Evolutionary conservation across 805 yeast genomes (phyloP).

Genomic region (Candida arabinofermentans): DNA sequence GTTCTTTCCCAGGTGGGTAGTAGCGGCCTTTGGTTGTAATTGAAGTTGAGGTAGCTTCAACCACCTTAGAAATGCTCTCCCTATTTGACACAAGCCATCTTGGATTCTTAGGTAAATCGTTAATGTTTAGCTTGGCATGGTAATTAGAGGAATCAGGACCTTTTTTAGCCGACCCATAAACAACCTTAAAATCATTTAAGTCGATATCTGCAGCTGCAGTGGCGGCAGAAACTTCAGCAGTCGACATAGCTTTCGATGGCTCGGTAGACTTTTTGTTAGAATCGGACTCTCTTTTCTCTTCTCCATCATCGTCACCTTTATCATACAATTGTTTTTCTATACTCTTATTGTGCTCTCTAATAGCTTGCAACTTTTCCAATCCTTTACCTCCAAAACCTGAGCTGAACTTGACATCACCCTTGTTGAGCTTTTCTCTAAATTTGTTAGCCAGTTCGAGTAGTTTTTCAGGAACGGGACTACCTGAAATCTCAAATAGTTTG

Average conservation of each 20-base stretch:
- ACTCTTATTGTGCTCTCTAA: conserved; percentile 47
- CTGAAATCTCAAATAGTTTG: conserved; percentile 59
- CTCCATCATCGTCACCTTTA: conserved; percentile 20
- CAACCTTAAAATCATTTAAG: conserved; percentile 42
- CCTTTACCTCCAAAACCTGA: conserved; percentile 96
- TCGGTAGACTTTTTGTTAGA: conserved; percentile 14
- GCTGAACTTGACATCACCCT: conserved; percentile 58
- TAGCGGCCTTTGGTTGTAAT: conserved; percentile 80
- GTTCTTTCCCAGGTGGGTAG: conserved; percentile 57
- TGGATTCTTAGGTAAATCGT: conserved; percentile 79
- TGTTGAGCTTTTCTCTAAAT: conserved; percentile 58
- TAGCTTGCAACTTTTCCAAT: conserved; percentile 66
- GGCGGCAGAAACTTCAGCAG: neutral
- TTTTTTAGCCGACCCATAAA: conserved; percentile 39
- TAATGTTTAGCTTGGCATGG: conserved; percentile 70
- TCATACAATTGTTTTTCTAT: conserved; percentile 49
- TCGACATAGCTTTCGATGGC: neutral
- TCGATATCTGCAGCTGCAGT: conserved; percentile 4
- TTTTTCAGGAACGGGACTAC: conserved; percentile 49
- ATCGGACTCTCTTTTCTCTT: conserved; percentile 24
- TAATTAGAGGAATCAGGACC: conserved; percentile 46
- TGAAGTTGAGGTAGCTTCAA: conserved; percentile 69
- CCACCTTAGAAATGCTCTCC: conserved; percentile 56
- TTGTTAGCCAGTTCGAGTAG: conserved; percentile 46
- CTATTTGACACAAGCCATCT: conserved; percentile 75